Base-by-base conservation (phyloP, 768 basidiomycete genomes). In the Amanita fuliginea region DNA sequence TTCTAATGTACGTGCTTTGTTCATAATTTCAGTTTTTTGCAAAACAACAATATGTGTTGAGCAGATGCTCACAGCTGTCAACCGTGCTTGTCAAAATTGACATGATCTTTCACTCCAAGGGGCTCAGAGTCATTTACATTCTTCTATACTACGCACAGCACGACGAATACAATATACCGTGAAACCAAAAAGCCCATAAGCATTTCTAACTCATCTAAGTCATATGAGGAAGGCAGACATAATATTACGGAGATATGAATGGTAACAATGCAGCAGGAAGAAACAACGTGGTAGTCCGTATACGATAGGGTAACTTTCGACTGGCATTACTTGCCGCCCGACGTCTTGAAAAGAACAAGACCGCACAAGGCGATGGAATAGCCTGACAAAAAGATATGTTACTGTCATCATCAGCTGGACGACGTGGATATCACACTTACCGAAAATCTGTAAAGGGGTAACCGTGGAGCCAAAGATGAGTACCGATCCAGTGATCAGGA, bases 401-500 rank as follows among this genome's bases (percentile, higher is more conserved):
- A 13, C 32, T 13, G 32, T 32, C 32, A 43, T 16, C 10, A 36
- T 2, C 22, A 36, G 16, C 24, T 24, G 24, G 28, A 35, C 22
- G 37, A 47, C 36, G 11, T 3, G 45, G 21, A 36, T 24, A 42
- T 32, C 10, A 40, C 42, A 64, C 74, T 51, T 46, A 74, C 88
- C 93, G 60, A 94, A 73, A 28, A 95, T 73, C 63, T 99, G 95
- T 11, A 94, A 62, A 14, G 83, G 80, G 24, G 89, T 86, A 59
- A 99, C 81, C 10, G 65, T 63, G n/a, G 78, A 76, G 35, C 86
- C 81, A 60, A 95, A 95, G 50, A 95, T 69, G 47, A 92, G 62
- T 28, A 97, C 92, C 1, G 91, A 94, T 40, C 91, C 92, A 6
- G 80, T 75, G 65, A 99, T 92, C 52, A 98, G 80, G 22, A 99